Evolutionary conservation across 441 rosid species (phyloP).

Genomic region (Syzygium syzygioides): DNA sequence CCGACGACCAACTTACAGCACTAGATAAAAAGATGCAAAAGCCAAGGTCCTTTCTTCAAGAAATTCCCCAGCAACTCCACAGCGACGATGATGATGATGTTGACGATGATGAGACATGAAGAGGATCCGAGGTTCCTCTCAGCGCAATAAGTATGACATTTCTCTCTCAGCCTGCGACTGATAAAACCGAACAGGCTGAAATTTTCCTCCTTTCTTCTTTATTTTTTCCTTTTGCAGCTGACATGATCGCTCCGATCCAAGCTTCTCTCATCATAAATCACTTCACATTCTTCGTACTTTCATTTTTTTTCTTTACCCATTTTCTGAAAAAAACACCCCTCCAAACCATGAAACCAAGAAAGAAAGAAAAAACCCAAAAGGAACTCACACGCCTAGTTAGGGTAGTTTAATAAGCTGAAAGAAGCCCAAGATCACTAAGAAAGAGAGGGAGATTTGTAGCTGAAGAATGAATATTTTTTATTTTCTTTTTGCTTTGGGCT

Average conservation of each 20-base stretch:
- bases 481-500: conserved; percentile 9
- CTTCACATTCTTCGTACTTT: neutral
- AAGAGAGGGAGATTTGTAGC: conserved; percentile 25
- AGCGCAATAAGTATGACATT: conserved; percentile 31
- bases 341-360: neutral
- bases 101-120: conserved; percentile 9
- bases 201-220: neutral
- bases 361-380: neutral
- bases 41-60: neutral
- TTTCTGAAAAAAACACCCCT: neutral
- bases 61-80: neutral
- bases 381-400: neutral
- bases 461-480: conserved; percentile 1
- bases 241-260: conserved; percentile 81
- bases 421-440: conserved; percentile 7
- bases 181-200: conserved; percentile 34
- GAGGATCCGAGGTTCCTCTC: conserved; percentile 83
- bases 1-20: neutral
- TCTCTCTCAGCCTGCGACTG: conserved; percentile 28
- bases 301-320: neutral
- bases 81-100: neutral
- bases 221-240: conserved; percentile 38
- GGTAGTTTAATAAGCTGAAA: neutral
- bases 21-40: neutral
- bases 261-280: conserved; percentile 33